Base-by-base conservation (phyloP, 2,329 filamentous ascomycete genomes). In the Apiospora marii region DNA sequence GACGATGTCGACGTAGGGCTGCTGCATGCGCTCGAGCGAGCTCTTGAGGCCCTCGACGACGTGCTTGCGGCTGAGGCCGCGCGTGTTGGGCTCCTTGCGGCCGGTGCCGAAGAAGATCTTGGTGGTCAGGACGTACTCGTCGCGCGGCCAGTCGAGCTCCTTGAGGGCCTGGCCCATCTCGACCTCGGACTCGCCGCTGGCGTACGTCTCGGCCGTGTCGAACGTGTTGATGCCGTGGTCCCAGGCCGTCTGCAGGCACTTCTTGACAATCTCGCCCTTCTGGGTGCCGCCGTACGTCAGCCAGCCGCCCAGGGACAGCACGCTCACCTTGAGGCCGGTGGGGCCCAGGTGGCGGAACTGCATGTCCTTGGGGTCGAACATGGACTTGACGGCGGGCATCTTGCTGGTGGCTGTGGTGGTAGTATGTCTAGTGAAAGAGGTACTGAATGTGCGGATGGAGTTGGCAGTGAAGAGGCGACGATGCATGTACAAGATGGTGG, bases 1-100 rank as follows among this genome's bases (percentile, higher is more conserved):
- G 49, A 92, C 86, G 64, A 92, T 83, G 79, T 92, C 90, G 71
- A 92, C 90, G 77, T 93, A 94, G n/a, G 88, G 87, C 71, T 89
- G 85, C 77, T 91, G 85, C 69, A 93, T 84, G 41, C 91, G 85
- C 75, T 85, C 82, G n/a, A 91, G 81, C 1, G 85, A 89, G 79
- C 83, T 84, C 82, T 90, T 88, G 70, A 90, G 81, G 44, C 89
- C 89, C 81, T 92, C 87, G 72, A 88, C 81, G 70, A 88, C 79
- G 77, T 88, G 86, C 80, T 88, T 88, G 24, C 85, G 81, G 53
- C 83, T 85, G 43, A 88, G 81, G 43, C 87, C 87, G 46, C 83
- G 79, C 75, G 86, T 87, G 81, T 88, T 88, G 75, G 88, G 88
- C 81, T 90, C 88, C 81, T 90, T 88, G 74, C 88, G 84, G 14